A percentile compares a stretch with the other conserved stretches of the same genome.
Conservation (phyloP, 768 basidiomycete genomes). For the Mycena belliarum region DNA sequence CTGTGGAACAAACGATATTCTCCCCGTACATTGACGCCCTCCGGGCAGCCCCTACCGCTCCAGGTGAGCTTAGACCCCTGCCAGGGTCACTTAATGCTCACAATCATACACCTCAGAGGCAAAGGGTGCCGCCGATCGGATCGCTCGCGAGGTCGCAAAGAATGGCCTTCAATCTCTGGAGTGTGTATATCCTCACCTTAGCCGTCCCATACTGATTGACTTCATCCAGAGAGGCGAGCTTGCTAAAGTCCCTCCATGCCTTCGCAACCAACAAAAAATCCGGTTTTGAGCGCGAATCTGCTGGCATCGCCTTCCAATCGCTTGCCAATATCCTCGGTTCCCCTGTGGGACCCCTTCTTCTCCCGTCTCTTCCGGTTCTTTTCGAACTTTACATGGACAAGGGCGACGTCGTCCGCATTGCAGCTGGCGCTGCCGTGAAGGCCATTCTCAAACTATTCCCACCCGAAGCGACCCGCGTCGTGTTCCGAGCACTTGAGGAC, state of each 20-base stretch:
- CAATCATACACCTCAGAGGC: conserved; percentile 55
- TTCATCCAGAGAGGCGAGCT: conserved; percentile 52
- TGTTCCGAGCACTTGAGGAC: conserved; percentile 68
- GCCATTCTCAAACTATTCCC: conserved; percentile 82
- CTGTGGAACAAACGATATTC: conserved; percentile 44
- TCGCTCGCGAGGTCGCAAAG: conserved; percentile 72
- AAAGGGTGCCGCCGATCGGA: conserved; percentile 78
- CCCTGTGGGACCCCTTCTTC: conserved; percentile 68
- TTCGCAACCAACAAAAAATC: conserved; percentile 86
- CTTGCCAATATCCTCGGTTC: conserved; percentile 70
- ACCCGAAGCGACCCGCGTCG: conserved; percentile 72
- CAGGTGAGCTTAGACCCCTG: conserved; percentile 39
- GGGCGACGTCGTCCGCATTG: conserved; percentile 85
- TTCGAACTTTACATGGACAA: conserved; percentile 92
- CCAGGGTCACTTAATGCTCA: neutral
- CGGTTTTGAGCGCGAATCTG: conserved; percentile 86
- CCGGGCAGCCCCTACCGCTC: conserved; percentile 58
- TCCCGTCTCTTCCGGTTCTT: conserved; percentile 74
- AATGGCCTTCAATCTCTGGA: conserved; percentile 59
- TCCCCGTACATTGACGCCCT: conserved; percentile 35
- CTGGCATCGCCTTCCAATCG: conserved; percentile 78
- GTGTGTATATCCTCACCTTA: conserved; percentile 38
- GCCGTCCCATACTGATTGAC: neutral
- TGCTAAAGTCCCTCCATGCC: conserved; percentile 63
- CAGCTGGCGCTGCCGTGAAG: conserved; percentile 80